Base-by-base conservation (phyloP, 192 early-diverging fungal genomes). In the Linnemannia hyalina region DNA sequence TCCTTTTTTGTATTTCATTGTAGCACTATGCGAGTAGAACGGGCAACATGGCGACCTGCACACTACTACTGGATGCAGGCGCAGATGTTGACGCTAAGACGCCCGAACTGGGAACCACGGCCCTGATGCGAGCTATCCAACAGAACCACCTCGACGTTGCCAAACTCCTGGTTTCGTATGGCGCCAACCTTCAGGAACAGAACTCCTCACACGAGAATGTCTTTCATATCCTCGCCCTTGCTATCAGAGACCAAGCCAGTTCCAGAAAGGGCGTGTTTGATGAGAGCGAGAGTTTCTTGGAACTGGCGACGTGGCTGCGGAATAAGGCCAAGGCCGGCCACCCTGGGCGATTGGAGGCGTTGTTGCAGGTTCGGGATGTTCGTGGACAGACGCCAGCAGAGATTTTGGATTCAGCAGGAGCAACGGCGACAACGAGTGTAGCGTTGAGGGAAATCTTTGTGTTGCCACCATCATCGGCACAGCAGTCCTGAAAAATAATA, bases 21-120 rank as follows among this genome's bases (percentile, higher is more conserved):
- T 20, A 86, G 84, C 84, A 86, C 40, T 86, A 86, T 73, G 74
- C 84, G 4, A 86, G 84, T 26, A 68, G 84, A n/a, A 73, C 75
- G 0, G 84, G 84, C 8, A 80, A 86, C 76, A 80, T 75, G 36
- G 79, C 80, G 23, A 86, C 81, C 52, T 86, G 84, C 38, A 78
- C 63, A 15, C 11, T 81, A 3, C 75, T 86, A 11, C 20, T 86
- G 72, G 78, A 80, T 41, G 84, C 84, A 5, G 84, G 84, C 7
- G 84, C 79, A 5, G 70, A 78, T 41, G 75, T 81, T 6, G 79
- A 86, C 70, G 80, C 70, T n/a, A 78, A 70, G 76, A 86, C 84
- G 16, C 84, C 84, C 5, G 84, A 86, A 49, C 42, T 81, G 29
- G 84, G 84, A 0, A 26, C 79, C 23, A 86, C 84, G 20, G 79